Evolutionary conservation across 1,284 basidiomycete species (phyloP).

Genomic region (Tilletia walkeri): DNA sequence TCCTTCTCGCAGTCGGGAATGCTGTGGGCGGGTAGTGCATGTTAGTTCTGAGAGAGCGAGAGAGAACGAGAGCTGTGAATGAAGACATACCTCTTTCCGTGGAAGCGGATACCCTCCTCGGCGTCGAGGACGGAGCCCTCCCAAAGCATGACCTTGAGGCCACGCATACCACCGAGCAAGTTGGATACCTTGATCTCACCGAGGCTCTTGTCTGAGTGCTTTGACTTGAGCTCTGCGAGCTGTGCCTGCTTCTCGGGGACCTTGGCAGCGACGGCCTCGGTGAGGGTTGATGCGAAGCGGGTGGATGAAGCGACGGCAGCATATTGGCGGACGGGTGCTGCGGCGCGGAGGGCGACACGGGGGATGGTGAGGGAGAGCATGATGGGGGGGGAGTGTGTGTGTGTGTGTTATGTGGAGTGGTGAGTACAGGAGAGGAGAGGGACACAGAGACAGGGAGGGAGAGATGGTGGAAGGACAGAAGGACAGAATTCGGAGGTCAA

Average conservation of each 20-base stretch:
- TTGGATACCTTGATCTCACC: conserved; percentile 52
- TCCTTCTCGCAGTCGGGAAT: conserved; percentile 55
- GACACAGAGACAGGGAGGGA: conserved; percentile 13
- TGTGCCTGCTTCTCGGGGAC: conserved; percentile 54
- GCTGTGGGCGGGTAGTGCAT: conserved; percentile 25
- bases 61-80: not conserved
- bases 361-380: conserved; percentile 53
- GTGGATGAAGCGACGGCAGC: conserved; percentile 41
- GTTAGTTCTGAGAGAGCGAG: not conserved
- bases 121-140: conserved; percentile 55
- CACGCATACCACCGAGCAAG: conserved; percentile 55
- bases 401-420: not conserved
- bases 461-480: conserved; percentile 25
- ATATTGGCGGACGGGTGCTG: conserved; percentile 48
- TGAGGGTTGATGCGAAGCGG: conserved; percentile 51
- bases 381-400: conserved; percentile 3
- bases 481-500: not conserved
- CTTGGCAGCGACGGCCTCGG: conserved; percentile 52
- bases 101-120: conserved; percentile 55
- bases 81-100: conserved; percentile 32
- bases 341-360: conserved; percentile 47
- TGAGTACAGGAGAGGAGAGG: not conserved
- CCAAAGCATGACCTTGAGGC: conserved; percentile 56
- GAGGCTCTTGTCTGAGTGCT: conserved; percentile 47
- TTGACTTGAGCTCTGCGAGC: conserved; percentile 52